These are phyloP conservation scores for Amoebophrya sp. DNA, from an alignment of 169 alveolate genomes.

Conservation along the genomic window DNA sequence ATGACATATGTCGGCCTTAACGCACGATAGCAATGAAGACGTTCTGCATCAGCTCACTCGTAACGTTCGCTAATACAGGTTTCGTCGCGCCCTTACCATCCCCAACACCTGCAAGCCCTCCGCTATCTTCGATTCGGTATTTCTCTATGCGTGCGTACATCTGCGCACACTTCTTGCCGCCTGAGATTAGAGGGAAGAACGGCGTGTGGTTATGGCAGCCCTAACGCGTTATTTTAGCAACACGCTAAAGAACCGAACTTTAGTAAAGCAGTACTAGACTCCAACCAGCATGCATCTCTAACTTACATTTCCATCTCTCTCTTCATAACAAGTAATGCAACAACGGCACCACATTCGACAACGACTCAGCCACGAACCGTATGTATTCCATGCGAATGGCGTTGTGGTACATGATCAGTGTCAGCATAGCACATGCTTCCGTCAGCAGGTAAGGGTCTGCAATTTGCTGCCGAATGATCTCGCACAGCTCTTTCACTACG, in stretches of 20 bases:
- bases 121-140: neutral
- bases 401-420: neutral
- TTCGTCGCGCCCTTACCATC: neutral
- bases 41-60: neutral
- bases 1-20: too few species aligned
- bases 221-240: too few species aligned
- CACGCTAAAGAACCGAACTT: too few species aligned
- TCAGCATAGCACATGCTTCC: neutral
- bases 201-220: too few species aligned
- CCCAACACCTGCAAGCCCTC: neutral
- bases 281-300: too few species aligned
- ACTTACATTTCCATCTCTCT: too few species aligned
- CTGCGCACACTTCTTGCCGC: neutral
- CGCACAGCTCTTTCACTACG: neutral
- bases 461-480: neutral
- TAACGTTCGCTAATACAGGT: neutral
- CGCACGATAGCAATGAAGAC: neutral
- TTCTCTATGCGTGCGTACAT: neutral
- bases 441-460: neutral
- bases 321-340: neutral
- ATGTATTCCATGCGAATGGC: neutral
- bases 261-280: too few species aligned
- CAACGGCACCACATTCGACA: neutral
- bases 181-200: too few species aligned
- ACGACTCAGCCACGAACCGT: neutral